These are phyloP conservation scores for Botrytis elliptica DNA, from an alignment of 2,329 filamentous ascomycete genomes.

Conservation along the genomic window DNA sequence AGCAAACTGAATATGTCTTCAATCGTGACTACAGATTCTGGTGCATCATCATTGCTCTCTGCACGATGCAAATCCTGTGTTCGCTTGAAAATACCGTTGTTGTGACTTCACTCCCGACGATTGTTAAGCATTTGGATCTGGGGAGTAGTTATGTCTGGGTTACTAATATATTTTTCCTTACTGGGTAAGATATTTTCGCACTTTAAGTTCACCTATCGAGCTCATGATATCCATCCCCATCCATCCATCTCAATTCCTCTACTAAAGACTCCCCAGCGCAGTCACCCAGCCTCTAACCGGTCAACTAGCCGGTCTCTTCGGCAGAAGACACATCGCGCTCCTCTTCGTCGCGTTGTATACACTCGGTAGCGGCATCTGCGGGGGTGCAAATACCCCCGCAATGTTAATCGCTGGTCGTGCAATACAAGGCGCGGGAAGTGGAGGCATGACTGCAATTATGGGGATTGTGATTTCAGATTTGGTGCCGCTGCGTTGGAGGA, in stretches of 20 bases:
- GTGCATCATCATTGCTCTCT: slow-evolving; percentile 9
- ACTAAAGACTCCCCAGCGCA: background rate
- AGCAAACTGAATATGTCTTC: background rate
- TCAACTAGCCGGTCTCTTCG: slow-evolving; percentile 12
- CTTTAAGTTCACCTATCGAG: background rate
- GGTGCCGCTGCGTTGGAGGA: slow-evolving; percentile 48
- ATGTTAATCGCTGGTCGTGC: slow-evolving; percentile 51
- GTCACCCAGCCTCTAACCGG: slow-evolving; percentile 17
- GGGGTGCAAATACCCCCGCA: slow-evolving; percentile 44
- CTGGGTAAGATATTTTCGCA: background rate
- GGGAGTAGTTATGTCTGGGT: slow-evolving; percentile 20
- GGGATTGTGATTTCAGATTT: slow-evolving; percentile 51
- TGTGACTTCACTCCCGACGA: slow-evolving; percentile 13
- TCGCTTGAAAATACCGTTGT: slow-evolving; percentile 9
- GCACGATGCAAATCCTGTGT: background rate
- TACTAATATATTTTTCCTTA: slow-evolving; percentile 20
- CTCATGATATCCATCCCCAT: background rate
- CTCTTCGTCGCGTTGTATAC: slow-evolving; percentile 45
- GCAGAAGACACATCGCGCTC: background rate
- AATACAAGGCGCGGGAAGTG: slow-evolving; percentile 48
- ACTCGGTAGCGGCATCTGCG: slow-evolving; percentile 52
- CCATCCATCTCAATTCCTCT: too few species aligned
- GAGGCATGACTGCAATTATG: slow-evolving; percentile 46
- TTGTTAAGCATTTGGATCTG: background rate
- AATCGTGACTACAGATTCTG: slow-evolving; percentile 11